Conservation (phyloP, 2,329 filamentous ascomycete genomes). For the Aspergillus udagawae region DNA sequence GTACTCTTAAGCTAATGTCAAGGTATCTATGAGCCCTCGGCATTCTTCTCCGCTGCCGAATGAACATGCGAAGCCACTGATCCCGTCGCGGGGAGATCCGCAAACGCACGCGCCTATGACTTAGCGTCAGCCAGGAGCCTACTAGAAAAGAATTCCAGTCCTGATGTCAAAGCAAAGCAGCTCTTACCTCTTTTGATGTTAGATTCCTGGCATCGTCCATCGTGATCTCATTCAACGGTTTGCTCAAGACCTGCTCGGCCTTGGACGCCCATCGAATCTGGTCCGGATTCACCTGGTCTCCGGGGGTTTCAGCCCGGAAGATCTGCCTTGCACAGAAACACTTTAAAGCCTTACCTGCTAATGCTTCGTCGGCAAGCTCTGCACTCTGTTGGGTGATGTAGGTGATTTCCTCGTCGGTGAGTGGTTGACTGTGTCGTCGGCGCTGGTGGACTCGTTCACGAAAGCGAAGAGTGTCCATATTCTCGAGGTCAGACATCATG, state of each 20-base stretch:
- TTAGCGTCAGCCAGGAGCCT: background rate
- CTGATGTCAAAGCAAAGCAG: background rate
- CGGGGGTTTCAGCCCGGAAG: background rate
- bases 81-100: conserved; percentile 11
- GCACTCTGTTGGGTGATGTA: conserved; percentile 9
- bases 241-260: conserved; percentile 9
- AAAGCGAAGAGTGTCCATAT: conserved; percentile 9
- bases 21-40: background rate
- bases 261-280: conserved; percentile 9
- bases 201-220: conserved; percentile 9
- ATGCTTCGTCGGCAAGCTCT: conserved; percentile 7
- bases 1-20: background rate
- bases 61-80: conserved; percentile 15
- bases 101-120: conserved; percentile 11
- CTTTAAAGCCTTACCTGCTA: background rate
- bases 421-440: conserved; percentile 4
- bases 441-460: conserved; percentile 7
- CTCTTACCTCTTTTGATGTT: conserved; percentile 9
- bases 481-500: background rate
- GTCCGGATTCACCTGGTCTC: conserved; percentile 1
- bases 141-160: background rate
- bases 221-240: conserved; percentile 9
- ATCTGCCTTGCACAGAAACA: background rate
- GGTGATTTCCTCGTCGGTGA: conserved; percentile 12
- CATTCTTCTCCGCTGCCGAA: conserved; percentile 13